Conservation (phyloP, 2,329 filamentous ascomycete genomes). For the Neocatenulostroma microsporum region DNA sequence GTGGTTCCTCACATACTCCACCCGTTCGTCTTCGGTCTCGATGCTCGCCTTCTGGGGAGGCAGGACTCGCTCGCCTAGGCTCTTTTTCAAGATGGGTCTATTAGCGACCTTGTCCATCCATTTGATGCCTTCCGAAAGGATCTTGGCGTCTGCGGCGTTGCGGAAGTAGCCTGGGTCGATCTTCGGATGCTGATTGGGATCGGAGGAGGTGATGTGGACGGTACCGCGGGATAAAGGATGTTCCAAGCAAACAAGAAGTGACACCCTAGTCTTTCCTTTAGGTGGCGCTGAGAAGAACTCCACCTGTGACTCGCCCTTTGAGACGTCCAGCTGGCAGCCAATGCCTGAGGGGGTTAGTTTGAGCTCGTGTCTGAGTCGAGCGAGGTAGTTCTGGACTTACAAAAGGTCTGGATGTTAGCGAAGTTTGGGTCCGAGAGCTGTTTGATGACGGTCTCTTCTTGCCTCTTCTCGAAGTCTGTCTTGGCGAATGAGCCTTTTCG, state of each 20-base stretch:
- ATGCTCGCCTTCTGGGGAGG: constrained; percentile 24
- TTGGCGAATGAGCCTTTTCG: constrained; percentile 27
- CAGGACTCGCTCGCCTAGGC: constrained; percentile 31
- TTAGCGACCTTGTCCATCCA: constrained; percentile 40
- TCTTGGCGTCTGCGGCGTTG: constrained; percentile 24
- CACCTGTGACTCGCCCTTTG: constrained; percentile 21
- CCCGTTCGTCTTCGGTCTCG: constrained; percentile 20
- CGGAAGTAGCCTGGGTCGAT: constrained; percentile 29
- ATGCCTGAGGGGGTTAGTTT: no score
- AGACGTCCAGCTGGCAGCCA: constrained; percentile 25
- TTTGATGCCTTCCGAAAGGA: constrained; percentile 26
- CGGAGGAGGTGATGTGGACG: constrained; percentile 24
- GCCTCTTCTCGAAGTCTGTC: constrained; percentile 30
- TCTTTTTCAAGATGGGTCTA: constrained; percentile 36
- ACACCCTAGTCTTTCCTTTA: constrained; percentile 25
- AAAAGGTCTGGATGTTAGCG: constrained; percentile 32
- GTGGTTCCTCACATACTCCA: constrained; percentile 23
- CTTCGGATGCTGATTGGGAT: constrained; percentile 19
- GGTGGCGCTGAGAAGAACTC: constrained; percentile 28
- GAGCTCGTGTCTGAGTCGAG: constrained; percentile 9
- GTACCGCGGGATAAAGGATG: constrained; percentile 23
- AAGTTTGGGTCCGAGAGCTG: constrained; percentile 28
- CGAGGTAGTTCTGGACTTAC: constrained; percentile 15
- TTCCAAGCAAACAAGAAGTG: constrained; percentile 24
- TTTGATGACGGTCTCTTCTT: constrained; percentile 28